These are phyloP conservation scores for Clitoria ternatea DNA, from an alignment of 306 rosid genomes.

Conservation along the genomic window DNA sequence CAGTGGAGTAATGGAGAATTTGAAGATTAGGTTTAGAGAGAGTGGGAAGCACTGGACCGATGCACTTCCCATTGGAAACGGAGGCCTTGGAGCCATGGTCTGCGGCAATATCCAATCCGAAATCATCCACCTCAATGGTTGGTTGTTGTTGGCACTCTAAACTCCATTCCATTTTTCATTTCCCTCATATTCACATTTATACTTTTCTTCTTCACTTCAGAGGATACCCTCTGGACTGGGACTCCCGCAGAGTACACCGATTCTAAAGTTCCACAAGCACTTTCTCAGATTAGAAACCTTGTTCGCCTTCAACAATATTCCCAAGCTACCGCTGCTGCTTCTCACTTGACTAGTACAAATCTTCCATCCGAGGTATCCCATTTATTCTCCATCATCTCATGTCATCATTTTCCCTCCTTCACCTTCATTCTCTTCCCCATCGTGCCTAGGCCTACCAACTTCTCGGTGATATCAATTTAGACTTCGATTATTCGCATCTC, in stretches of 20 bases:
- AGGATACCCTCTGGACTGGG: conserved; percentile 90
- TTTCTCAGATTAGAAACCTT: conserved; percentile 52
- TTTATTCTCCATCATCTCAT: no score
- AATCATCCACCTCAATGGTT: conserved; percentile 66
- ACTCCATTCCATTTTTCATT: no score
- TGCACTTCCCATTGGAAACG: conserved; percentile 77
- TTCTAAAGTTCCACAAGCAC: conserved; percentile 49
- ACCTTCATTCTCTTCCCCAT: not conserved
- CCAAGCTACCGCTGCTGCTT: conserved; percentile 58
- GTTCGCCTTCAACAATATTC: conserved; percentile 47
- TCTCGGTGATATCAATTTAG: conserved; percentile 61
- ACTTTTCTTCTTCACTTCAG: conserved; percentile 21
- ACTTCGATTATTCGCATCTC: conserved; percentile 60
- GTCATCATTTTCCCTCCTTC: not conserved
- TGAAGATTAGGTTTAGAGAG: conserved; percentile 51
- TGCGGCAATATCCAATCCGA: conserved; percentile 65
- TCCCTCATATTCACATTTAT: no score
- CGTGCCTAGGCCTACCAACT: conserved; percentile 54
- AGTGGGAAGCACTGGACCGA: conserved; percentile 79
- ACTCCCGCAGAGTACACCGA: conserved; percentile 58
- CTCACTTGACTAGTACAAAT: conserved; percentile 44
- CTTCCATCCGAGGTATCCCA: conserved; percentile 59
- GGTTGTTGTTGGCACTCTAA: no score
- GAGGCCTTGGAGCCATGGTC: conserved; percentile 81
- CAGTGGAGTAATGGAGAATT: no score